Evolutionary conservation across 345 rosid genomes (phyloP), one percentile per base, ranked within the genome.

Genomic region (Lepidium sativum): DNA sequence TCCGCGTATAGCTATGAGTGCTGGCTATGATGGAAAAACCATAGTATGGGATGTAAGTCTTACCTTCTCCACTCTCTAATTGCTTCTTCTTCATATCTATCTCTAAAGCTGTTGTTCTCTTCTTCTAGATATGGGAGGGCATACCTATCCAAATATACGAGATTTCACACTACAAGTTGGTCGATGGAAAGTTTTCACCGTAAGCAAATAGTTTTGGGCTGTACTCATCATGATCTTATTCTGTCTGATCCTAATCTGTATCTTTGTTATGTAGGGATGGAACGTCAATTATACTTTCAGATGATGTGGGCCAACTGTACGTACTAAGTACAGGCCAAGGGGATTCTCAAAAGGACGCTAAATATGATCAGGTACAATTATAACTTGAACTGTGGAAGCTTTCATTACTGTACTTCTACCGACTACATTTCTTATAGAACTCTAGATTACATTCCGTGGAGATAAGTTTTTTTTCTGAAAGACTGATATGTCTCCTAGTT

Each of bases 131-230:
- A 73, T 95, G 99, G 99, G 97, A 88, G 82, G 99, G 99, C 65
- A 82, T 65, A 70, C 96, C 99, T 23, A 91, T 95, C 73, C 76
- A 69, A 77, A 83, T 81, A 72, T 91, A 95, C 75, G 95, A 86
- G 76, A 88, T 95, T 72, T 89, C 96, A 38, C 89, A 78, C 74
- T 91, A 80, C 84, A 83, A 91, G 80, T 78, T 95, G 89, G 97
- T 95, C n/a, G 99, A 95, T 80, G 99, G 99, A 68, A 95, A 91
- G 76, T 95, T 95, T 80, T 95, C 99, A 45, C 84, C 97, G 99
- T 91, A 85, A 91, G 99, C 78, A 21, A 62, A 55, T 38, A 55
- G 42, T 25, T 15, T 39, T 54, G 39, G 27, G 32, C 41, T 55
- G 43, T 48, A 60, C 42, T 54, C 13, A 13, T 41, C 55, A 48